Evolutionary conservation across 768 basidiomycete species (phyloP).

Genomic region (Gymnopilus junonius): DNA sequence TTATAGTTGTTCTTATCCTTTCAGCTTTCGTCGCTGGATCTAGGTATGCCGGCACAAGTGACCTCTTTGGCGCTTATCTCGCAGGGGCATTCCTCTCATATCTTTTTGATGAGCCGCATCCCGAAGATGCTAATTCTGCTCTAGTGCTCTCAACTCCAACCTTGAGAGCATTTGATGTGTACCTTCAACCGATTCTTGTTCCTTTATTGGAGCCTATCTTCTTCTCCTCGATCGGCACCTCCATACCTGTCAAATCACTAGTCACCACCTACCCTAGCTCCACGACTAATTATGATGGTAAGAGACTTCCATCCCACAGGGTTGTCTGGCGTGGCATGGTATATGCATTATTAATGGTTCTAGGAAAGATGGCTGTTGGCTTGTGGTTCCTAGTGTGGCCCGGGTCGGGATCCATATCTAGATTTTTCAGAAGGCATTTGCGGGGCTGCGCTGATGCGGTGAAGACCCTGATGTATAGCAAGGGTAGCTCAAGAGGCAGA

Average conservation of each 20-base stretch:
- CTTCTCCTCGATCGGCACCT: slow-evolving; percentile 67
- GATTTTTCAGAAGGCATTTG: not conserved
- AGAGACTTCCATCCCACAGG: slow-evolving; percentile 22
- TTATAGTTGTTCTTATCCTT: slow-evolving; percentile 41
- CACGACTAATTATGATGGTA: not conserved
- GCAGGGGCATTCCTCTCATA: slow-evolving; percentile 54
- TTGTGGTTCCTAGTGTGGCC: slow-evolving; percentile 46
- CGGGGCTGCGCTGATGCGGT: not conserved
- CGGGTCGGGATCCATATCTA: not conserved
- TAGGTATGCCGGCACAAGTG: slow-evolving; percentile 59
- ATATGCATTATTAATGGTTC: slow-evolving; percentile 60
- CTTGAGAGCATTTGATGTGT: slow-evolving; percentile 35
- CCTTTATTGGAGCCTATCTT: slow-evolving; percentile 62
- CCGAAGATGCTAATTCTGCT: not conserved
- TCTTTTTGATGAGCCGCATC: slow-evolving; percentile 21
- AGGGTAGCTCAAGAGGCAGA: not conserved
- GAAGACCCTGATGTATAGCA: not conserved
- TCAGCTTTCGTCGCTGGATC: slow-evolving; percentile 52
- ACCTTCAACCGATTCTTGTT: slow-evolving; percentile 42
- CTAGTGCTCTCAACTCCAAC: not conserved
- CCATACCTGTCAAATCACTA: slow-evolving; percentile 51
- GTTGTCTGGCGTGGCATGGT: slow-evolving; percentile 58
- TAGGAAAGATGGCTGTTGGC: slow-evolving; percentile 56
- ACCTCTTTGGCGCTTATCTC: slow-evolving; percentile 66
- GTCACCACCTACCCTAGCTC: slow-evolving; percentile 38